phyloP scores from a whole-genome alignment of 768 basidiomycete species.

The Leccinum olivaceopallidum region DNA sequence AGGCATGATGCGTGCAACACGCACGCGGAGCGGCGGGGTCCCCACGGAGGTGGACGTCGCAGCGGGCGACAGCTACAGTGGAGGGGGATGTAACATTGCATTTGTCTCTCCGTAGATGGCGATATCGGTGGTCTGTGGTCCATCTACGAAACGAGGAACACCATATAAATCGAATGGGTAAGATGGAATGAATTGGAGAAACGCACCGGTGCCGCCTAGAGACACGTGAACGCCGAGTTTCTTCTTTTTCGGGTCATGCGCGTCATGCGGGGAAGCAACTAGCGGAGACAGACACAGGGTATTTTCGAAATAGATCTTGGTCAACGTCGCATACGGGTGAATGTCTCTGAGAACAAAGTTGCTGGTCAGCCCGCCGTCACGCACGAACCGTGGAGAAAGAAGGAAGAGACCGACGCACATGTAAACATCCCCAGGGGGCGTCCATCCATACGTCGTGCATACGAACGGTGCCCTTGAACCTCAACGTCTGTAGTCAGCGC shows the following conservation, averaged over 20 bases:
- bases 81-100: no score
- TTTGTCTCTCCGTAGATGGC: no score
- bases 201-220: conserved; percentile 63
- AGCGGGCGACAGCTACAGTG: no score
- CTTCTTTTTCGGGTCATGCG: conserved; percentile 34
- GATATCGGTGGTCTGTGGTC: no score
- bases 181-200: not conserved
- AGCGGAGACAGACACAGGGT: conserved; percentile 55
- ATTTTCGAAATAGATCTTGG: conserved; percentile 70
- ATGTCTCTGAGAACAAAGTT: conserved; percentile 51
- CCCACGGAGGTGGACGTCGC: no score
- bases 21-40: no score
- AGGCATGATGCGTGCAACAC: no score
- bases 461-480: conserved; percentile 54
- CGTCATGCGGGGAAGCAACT: conserved; percentile 20
- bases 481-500: conserved; percentile 68
- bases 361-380: not conserved
- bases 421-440: conserved; percentile 42
- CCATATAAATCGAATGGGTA: not conserved
- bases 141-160: not conserved
- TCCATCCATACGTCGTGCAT: conserved; percentile 62
- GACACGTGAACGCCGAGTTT: conserved; percentile 65
- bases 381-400: not conserved
- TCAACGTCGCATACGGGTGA: conserved; percentile 62
- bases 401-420: conserved; percentile 33